Conservation (phyloP, 2,329 filamentous ascomycete species). For the Cladophialophora carrionii region DNA sequence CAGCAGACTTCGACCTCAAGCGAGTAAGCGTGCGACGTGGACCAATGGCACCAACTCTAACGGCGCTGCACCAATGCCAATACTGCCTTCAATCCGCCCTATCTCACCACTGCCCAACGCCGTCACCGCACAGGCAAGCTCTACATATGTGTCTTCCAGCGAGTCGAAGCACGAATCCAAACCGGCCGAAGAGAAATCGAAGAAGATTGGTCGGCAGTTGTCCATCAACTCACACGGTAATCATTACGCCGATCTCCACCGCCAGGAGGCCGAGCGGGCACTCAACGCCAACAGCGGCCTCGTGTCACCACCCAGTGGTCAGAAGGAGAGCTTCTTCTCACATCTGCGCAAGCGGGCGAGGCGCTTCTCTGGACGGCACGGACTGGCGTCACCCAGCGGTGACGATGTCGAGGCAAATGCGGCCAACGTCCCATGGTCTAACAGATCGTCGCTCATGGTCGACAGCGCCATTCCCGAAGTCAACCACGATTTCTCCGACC, state of each 20-base stretch:
- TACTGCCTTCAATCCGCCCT: slow-evolving; percentile 89
- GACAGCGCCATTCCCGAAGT: slow-evolving; percentile 54
- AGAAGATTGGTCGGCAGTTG: slow-evolving; percentile 93
- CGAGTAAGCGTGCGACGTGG: slow-evolving; percentile 89
- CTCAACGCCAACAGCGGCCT: slow-evolving; percentile 79
- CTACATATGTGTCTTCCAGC: slow-evolving; percentile 60
- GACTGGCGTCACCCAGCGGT: slow-evolving; percentile 74
- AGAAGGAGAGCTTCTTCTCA: slow-evolving; percentile 97
- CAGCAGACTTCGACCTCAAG: slow-evolving; percentile 60
- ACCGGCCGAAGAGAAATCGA: slow-evolving; percentile 66
- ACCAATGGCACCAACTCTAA: slow-evolving; percentile 70
- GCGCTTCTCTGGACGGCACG: slow-evolving; percentile 87
- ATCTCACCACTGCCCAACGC: slow-evolving; percentile 96
- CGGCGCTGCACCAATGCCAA: slow-evolving; percentile 88
- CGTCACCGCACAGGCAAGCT: slow-evolving; percentile 84
- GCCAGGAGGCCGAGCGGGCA: slow-evolving; percentile 87
- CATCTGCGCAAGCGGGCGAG: slow-evolving; percentile 92
- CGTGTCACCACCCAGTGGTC: slow-evolving; percentile 74
- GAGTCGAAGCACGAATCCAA: slow-evolving; percentile 32
- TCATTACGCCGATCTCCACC: slow-evolving; percentile 85
- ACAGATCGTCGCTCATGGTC: slow-evolving; percentile 79
- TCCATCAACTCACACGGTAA: slow-evolving; percentile 91
- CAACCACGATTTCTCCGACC: slow-evolving; percentile 59
- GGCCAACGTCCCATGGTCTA: slow-evolving; percentile 86
- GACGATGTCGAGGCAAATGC: slow-evolving; percentile 93